Base-by-base conservation (phyloP, 257 asterid genomes). In the Cruciata laevipes region DNA sequence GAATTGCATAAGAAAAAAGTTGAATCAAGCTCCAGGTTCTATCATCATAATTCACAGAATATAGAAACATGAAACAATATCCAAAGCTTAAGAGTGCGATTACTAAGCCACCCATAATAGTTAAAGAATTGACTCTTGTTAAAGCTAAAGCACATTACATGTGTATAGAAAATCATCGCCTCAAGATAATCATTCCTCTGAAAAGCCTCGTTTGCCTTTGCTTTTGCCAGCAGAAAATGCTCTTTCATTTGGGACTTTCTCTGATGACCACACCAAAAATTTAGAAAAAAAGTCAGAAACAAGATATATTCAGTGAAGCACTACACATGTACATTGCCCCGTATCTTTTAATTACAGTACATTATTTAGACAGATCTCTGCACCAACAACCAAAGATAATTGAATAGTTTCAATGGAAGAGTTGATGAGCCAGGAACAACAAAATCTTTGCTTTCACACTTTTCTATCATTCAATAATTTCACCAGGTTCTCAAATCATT, bases 81-180 rank as follows among this genome's bases (percentile, higher is more conserved):
- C 57, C 24, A 51, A 51, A 51, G 57, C 57, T 2, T 11, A 53
- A 17, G 59, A 53, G n/a, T n/a, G 9, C 6, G 3, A 7, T 7
- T 13, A 18, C 24, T 17, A 0, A 20, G 25, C 59, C 10, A 53
- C 24, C 24, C 59, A 20, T 6, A 53, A 53, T 20, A 53, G 3
- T 20, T 17, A 53, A 3, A 17, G 59, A 40, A 40, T 40, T 13
- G 3, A 1, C 61, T 55, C 61, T 55, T 55, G 61, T 25, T 21
- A 55, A 7, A 53, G 30, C 30, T 55, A 21, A 24, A 55, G 31
- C 31, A 55, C 27, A 12, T 7, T 75, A 79, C 84, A 81, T 33
- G 14, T 18, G 72, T 63, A 63, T 38, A 82, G 69, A 65, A 79
- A 64, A 21, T 21, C 5, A 72, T 18, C 30, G 84, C 87, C 52